These are phyloP conservation scores for Linum usitatissimum DNA, from an alignment of 345 rosid species.

Conservation along the genomic window DNA sequence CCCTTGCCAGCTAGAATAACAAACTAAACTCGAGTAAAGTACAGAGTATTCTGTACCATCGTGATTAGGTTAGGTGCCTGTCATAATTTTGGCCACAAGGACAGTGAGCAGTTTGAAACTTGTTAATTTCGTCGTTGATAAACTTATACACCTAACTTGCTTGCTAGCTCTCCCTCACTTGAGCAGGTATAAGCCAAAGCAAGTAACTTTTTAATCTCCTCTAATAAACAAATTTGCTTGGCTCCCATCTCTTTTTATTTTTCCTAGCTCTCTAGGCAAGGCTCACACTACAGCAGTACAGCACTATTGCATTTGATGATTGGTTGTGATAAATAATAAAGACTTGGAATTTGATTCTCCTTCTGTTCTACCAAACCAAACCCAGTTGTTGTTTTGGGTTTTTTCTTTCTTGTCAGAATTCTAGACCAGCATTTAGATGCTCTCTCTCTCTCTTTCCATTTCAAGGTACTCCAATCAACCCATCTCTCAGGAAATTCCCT, in stretches of 20 bases:
- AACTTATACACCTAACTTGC: constrained; percentile 48
- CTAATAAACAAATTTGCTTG: too few species aligned
- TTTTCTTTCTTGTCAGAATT: constrained; percentile 27
- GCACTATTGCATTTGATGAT: constrained; percentile 10
- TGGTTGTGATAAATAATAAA: constrained; percentile 26
- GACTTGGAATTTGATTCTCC: constrained; percentile 59
- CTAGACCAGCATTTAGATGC: constrained; percentile 55
- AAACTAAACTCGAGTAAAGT: not conserved
- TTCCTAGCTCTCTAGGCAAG: constrained; percentile 19
- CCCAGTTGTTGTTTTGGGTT: constrained; percentile 29
- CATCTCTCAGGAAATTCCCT: not conserved
- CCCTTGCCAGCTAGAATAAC: not conserved
- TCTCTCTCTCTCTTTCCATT: constrained; percentile 26
- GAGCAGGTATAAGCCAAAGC: constrained; percentile 30
- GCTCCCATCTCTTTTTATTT: constrained; percentile 10
- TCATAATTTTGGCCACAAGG: constrained; percentile 40
- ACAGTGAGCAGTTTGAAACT: constrained; percentile 49
- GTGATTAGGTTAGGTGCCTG: constrained; percentile 32
- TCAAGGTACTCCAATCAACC: constrained; percentile 27
- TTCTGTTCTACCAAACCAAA: constrained; percentile 12
- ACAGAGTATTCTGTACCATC: constrained; percentile 15
- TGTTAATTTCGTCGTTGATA: constrained; percentile 43
- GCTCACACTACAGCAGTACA: constrained; percentile 7
- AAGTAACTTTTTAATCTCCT: not conserved
- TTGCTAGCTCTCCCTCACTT: constrained; percentile 16